These are phyloP conservation scores for Umbellularia californica DNA, from an alignment of 164 flowering plant genomes.

Conservation along the genomic window DNA sequence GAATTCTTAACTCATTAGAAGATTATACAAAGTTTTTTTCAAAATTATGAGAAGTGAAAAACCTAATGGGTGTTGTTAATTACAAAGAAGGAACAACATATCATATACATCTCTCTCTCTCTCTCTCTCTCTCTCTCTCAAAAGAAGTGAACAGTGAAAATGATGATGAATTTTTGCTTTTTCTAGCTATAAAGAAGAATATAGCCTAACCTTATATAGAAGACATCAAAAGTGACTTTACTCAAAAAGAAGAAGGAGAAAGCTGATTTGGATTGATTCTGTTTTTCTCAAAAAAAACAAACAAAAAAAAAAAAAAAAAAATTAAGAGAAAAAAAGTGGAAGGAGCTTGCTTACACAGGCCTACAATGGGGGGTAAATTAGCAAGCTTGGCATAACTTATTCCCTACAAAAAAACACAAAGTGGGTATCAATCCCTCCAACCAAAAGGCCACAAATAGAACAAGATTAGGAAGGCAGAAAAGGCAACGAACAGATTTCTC, in stretches of 20 bases:
- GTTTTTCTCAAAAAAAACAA: neutral
- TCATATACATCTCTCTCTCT: too few species aligned
- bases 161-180: too few species aligned
- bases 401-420: constrained; percentile 36
- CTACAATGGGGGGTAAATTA: constrained; percentile 66
- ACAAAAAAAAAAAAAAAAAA: too few species aligned
- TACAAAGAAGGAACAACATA: too few species aligned
- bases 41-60: neutral
- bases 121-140: too few species aligned
- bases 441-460: neutral
- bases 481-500: neutral
- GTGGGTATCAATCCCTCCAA: constrained; percentile 4
- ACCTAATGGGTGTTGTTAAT: neutral
- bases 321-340: too few species aligned
- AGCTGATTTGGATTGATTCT: neutral
- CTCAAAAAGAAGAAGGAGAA: neutral
- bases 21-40: neutral
- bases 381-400: constrained; percentile 92
- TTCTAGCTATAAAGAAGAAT: too few species aligned
- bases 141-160: too few species aligned
- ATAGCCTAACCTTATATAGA: too few species aligned
- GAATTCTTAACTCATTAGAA: too few species aligned
- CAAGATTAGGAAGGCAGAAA: neutral
- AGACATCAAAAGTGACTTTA: too few species aligned
- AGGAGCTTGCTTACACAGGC: constrained; percentile 33